Conservation (phyloP, 2,329 filamentous ascomycete genomes). For the Ciborinia camelliae region DNA sequence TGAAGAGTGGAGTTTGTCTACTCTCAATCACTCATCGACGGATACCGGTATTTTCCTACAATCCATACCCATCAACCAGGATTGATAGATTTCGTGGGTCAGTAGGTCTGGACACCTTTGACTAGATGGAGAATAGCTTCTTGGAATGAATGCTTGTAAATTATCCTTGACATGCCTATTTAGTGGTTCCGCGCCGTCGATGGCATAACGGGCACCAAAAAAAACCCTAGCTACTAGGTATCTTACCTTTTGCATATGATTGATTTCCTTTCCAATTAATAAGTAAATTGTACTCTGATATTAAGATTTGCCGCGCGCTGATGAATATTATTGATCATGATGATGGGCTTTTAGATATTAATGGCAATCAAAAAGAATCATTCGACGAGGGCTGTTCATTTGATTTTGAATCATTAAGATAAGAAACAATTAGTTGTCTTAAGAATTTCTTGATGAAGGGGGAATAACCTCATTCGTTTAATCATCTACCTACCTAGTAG, state of each 20-base stretch:
- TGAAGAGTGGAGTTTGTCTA: no score
- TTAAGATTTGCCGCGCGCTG: constrained; percentile 1
- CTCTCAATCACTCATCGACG: not conserved
- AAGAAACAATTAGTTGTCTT: not conserved
- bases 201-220: not conserved
- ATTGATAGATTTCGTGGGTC: not conserved
- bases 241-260: not conserved
- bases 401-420: not conserved
- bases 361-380: not conserved
- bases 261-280: not conserved
- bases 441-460: not conserved
- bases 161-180: not conserved
- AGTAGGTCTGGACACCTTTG: not conserved
- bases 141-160: not conserved
- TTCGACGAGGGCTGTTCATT: not conserved
- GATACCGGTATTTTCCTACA: not conserved
- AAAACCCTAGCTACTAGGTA: not conserved
- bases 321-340: not conserved
- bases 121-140: not conserved
- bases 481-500: not conserved
- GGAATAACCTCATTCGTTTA: not conserved
- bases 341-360: not conserved
- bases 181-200: not conserved
- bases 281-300: constrained; percentile 11
- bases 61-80: not conserved